Evolutionary conservation across 2,329 filamentous ascomycete species (phyloP).

Genomic region (Stemphylium vesicarium): DNA sequence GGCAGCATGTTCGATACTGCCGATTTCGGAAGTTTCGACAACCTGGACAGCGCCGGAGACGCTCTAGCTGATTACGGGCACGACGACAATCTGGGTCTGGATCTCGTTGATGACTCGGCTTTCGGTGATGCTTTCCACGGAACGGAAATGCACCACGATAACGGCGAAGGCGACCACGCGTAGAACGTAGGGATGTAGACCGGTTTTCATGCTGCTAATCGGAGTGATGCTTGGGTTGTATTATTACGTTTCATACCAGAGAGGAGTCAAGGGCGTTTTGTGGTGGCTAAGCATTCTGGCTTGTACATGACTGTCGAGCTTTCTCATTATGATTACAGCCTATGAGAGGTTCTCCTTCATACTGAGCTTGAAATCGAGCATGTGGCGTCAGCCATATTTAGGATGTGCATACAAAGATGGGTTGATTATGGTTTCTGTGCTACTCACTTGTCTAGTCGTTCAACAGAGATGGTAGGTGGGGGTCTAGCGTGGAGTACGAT

Average conservation of each 20-base stretch:
- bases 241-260: conserved; percentile 8
- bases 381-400: too few species aligned
- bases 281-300: not conserved
- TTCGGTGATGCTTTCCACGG: conserved; percentile 51
- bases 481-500: too few species aligned
- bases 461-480: too few species aligned
- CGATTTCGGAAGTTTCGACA: conserved; percentile 47
- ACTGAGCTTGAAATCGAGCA: too few species aligned
- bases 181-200: conserved; percentile 16
- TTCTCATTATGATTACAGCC: not conserved
- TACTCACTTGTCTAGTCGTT: too few species aligned
- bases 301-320: not conserved
- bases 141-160: conserved; percentile 44
- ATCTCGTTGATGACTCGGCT: conserved; percentile 48
- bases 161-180: conserved; percentile 37
- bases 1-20: conserved; percentile 48
- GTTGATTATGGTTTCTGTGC: too few species aligned
- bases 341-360: not conserved
- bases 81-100: conserved; percentile 47
- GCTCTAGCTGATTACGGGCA: conserved; percentile 48
- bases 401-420: too few species aligned
- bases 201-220: not conserved
- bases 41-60: conserved; percentile 49
- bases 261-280: conserved; percentile 2
- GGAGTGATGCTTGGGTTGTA: conserved; percentile 5